These are phyloP conservation scores for Starmerella gropengiesseri DNA, from an alignment of 805 yeast species.

Conservation along the genomic window DNA sequence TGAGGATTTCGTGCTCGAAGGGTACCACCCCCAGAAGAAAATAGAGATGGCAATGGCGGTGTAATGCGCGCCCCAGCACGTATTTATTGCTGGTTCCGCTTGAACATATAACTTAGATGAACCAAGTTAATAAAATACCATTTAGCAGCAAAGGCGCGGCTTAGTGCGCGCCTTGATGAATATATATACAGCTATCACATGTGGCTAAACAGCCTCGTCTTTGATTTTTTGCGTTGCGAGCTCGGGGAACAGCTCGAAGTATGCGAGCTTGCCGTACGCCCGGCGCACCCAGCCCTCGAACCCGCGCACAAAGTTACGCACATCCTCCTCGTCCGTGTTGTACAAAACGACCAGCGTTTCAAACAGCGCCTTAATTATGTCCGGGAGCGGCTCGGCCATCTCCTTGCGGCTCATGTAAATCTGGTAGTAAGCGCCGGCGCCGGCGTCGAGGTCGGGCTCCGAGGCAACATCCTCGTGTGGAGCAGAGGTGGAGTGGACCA, in stretches of 20 bases:
- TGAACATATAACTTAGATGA: not conserved
- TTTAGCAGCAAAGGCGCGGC: too few relatives aligned
- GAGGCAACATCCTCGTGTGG: not conserved
- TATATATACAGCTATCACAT: too few relatives aligned
- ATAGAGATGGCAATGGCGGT: slow-evolving; percentile 98
- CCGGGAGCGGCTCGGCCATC: slow-evolving; percentile 11
- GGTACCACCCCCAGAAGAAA: slow-evolving; percentile 68
- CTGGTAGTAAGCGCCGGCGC: slow-evolving; percentile 9
- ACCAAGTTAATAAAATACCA: not conserved
- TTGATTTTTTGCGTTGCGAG: too few relatives aligned
- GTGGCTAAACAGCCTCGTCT: too few relatives aligned
- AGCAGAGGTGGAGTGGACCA: slow-evolving; percentile 4
- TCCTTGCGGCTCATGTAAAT: slow-evolving; percentile 4
- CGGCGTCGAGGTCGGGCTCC: not conserved
- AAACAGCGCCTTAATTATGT: slow-evolving; percentile 7
- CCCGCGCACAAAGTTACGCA: slow-evolving; percentile 1
- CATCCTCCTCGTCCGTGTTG: slow-evolving; percentile 2
- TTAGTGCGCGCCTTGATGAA: too few relatives aligned
- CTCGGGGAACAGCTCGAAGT: not conserved
- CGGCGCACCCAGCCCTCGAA: slow-evolving; percentile 9
- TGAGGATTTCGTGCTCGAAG: slow-evolving; percentile 76
- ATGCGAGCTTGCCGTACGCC: not conserved
- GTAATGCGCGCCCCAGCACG: slow-evolving; percentile 28
- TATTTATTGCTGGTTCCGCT: not conserved
- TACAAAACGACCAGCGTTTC: slow-evolving; percentile 1